Base-by-base conservation (phyloP, 352 stramenopile species). In the Phytophthora rubi region DNA sequence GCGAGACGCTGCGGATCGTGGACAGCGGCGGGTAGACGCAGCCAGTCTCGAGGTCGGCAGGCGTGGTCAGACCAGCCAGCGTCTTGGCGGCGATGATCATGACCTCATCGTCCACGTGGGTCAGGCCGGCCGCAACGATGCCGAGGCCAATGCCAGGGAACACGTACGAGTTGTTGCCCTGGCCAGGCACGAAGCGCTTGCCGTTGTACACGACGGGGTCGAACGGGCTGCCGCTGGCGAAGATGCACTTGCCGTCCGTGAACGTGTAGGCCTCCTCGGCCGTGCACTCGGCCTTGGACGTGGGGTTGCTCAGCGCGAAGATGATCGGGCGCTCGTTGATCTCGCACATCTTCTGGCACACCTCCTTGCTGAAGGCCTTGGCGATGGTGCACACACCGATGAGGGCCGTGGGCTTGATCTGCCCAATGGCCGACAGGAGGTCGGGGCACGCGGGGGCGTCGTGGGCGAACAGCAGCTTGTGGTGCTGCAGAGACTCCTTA, bases 91-190 rank as follows among this genome's bases (percentile, higher is more conserved):
- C 88, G 56, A 93, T 90, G 68, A 95, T 83, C 82, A 95, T 92
- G 53, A 96, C 81, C 63, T 90, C 83, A 53, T 96, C 86, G 52
- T 92, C 79, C 33, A 94, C 85, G 69, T 88, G 83, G 15, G 83
- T 93, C 33, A 94, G 54, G 4, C 85, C 90, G 35, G 82, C 92
- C 5, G 97, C 80, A n/a, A 98, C 91, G 21, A 95, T 95, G 42
- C 93, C 97, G 4, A 99, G 85, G 23, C 95, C 97, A 60, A 99
- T 85, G 53, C 96, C 97, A 21, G 97, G 97, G 85, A 99, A 99
- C 68, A 99, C 93, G 80, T 98, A 99, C 76, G 97, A 94, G 81
- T 98, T 98, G 86, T 98, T 98, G 75, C 90, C 88, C 74, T 98
- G 93, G 45, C 89, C 88, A 30, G 93, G 93, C 52, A 94, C 80